Base-by-base conservation (phyloP, 352 stramenopile genomes). In the Phytophthora pini region DNA sequence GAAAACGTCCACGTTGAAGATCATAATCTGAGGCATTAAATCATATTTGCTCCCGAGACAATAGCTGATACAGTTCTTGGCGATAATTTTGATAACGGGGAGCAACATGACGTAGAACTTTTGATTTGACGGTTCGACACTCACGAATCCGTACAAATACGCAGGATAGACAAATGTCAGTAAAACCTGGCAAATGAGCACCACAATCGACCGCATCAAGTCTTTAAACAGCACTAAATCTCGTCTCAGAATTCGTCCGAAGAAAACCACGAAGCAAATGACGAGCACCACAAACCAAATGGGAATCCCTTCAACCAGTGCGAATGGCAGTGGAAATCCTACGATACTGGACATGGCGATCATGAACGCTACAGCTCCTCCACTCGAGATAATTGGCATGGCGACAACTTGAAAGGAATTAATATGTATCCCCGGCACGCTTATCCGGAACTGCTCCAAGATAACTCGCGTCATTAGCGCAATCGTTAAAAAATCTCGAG, bases 1-100 rank as follows among this genome's bases (percentile, higher is more conserved):
- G 58, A 83, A 88, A 22, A 86, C 52, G 46, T 88, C 72, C 32
- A 81, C 67, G 38, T 88, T 82, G 56, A 88, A 74, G 13, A 84
- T 78, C 5, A 86, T 65, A n/a, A 78, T 62, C 53, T 88, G 65
- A 0, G 79, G 68, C 44, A 79, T 80, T 9, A 70, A 15, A 44
- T 83, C 72, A 10, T 74, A 47, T 36, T 74, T 76, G 1, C 24
- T 27, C 0, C 56, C 56, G 2, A 75, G 32, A 26, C 67, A 71
- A n/a, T 61, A 71, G 27, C 55, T 66, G 27, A 85, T 72, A 34
- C 71, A 61, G 55, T 74, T 77, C 50, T 86, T 84, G 26, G 53
- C 56, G 0, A 45, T 36, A 17, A 86, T 45, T 44, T 86, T 86
- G 17, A 82, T 67, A 10, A 70, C 47, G 11, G 63, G 72, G 9